Conservation (phyloP, 2,329 filamentous ascomycete species). For the Tolypocladium tropicale region DNA sequence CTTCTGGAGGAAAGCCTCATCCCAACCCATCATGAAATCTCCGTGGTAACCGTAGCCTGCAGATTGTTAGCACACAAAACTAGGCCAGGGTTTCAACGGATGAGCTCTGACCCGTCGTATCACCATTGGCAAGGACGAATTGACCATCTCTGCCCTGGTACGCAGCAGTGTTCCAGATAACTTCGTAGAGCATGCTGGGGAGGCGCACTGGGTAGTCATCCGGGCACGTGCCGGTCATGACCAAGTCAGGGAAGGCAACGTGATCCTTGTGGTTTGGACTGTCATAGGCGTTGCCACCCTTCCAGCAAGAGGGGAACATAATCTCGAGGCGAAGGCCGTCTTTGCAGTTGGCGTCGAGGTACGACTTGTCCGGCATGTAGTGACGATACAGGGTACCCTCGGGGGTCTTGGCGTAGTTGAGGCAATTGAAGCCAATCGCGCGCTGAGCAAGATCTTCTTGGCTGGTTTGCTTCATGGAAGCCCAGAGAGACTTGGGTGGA, state of each 20-base stretch:
- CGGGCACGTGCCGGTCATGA: slow-evolving; percentile 71
- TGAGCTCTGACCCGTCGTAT: slow-evolving; percentile 52
- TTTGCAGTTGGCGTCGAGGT: slow-evolving; percentile 70
- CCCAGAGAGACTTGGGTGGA: slow-evolving; percentile 61
- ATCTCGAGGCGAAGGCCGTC: slow-evolving; percentile 75
- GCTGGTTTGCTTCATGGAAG: slow-evolving; percentile 45
- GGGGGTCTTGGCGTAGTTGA: slow-evolving; percentile 60
- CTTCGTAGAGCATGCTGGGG: slow-evolving; percentile 73
- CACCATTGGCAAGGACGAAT: slow-evolving; percentile 71
- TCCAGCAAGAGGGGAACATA: slow-evolving; percentile 87
- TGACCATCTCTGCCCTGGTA: slow-evolving; percentile 54
- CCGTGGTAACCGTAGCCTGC: slow-evolving; percentile 65
- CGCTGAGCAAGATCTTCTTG: slow-evolving; percentile 67
- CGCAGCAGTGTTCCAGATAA: slow-evolving; percentile 65
- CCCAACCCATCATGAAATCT: slow-evolving; percentile 76
- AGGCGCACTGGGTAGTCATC: slow-evolving; percentile 55
- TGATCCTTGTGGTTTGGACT: slow-evolving; percentile 50
- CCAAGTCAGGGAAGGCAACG: slow-evolving; percentile 66
- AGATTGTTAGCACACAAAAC: slow-evolving; percentile 1
- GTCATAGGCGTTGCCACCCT: slow-evolving; percentile 54
- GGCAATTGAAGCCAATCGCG: slow-evolving; percentile 87
- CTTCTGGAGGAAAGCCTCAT: slow-evolving; percentile 53
- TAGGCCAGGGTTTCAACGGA: background rate
- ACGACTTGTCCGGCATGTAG: slow-evolving; percentile 68
- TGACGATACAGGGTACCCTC: slow-evolving; percentile 76